Evolutionary conservation across 306 rosid genomes (phyloP), one percentile per base, ranked within the genome.

Genomic region (Dryas alaskensis): DNA sequence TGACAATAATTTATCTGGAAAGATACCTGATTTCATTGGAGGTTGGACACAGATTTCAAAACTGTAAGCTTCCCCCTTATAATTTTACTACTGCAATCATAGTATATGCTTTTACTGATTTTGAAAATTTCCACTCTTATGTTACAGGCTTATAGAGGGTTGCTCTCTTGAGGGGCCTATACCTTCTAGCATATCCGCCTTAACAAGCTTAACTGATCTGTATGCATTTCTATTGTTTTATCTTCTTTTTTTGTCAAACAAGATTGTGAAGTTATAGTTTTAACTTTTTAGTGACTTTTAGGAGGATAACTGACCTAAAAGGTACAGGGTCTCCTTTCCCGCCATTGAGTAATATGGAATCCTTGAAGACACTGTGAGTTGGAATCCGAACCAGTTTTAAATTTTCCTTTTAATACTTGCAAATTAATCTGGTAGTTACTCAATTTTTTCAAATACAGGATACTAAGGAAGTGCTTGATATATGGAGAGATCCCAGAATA

Each of bases 251-350:
- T 58, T 53, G 65, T 77, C 17, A 44, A 73, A 70, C 43, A 46
- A 78, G 71, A 80, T 69, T 52, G 40, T 53, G 14, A 48, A 69
- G 69, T 82, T 73, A 86, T 42, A 64, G 44, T 60, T 79, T 70
- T 77, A 55, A 42, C 7, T 65, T 62, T 81, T 63, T 53, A 63
- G 52, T 58, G 19, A 72, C 45, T 80, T 77, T 78, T 72, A 93
- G 98, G 98, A 91, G 98, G 88, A 89, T 93, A 88, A 81, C 87
- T 50, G 97, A 91, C 74, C 78, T 93, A 25, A 85, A 63, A 88
- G 91, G 89, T 44, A 64, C 70, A 77, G 63, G 79, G 60, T 88
- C 87, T 69, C 46, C 75, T 64, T 91, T 93, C 81, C 98, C 97
- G 0, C 81, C 82, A 68, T 78, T 93, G 79, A 86, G 77, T 67